These are phyloP conservation scores for Kodamaea nitidulidarum DNA, from an alignment of 805 yeast genomes.

Conservation along the genomic window DNA sequence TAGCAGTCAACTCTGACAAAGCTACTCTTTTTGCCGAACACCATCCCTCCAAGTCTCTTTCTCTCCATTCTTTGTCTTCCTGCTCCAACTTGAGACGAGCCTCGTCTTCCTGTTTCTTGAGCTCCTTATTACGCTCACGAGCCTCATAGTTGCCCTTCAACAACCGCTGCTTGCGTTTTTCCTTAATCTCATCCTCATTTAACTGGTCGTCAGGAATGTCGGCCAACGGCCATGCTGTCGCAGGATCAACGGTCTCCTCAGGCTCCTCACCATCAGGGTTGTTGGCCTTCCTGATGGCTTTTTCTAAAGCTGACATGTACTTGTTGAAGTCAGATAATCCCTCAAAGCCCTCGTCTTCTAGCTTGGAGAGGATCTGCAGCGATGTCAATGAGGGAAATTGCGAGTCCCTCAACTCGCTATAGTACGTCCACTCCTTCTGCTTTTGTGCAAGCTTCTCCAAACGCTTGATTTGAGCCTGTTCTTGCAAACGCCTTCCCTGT, in stretches of 20 bases:
- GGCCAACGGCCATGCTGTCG: conserved; percentile 62
- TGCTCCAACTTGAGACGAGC: conserved; percentile 55
- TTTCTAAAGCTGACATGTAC: conserved; percentile 61
- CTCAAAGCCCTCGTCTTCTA: conserved; percentile 73
- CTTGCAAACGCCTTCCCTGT: conserved; percentile 84
- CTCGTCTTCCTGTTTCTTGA: conserved; percentile 62
- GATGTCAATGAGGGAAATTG: conserved; percentile 45
- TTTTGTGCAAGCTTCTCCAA: conserved; percentile 75
- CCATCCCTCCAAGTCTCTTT: conserved; percentile 74
- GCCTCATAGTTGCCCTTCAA: conserved; percentile 88
- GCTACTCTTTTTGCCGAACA: conserved; percentile 61
- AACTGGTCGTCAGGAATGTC: conserved; percentile 84
- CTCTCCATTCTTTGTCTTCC: conserved; percentile 77
- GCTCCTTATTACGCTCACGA: conserved; percentile 73
- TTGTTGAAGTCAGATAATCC: conserved; percentile 68
- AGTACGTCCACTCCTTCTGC: conserved; percentile 76
- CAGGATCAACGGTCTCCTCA: conserved; percentile 41
- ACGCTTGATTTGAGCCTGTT: conserved; percentile 84
- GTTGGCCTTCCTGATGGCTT: conserved; percentile 66
- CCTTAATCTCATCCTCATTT: conserved; percentile 74
- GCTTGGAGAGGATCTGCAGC: conserved; percentile 49
- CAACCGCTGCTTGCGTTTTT: conserved; percentile 78
- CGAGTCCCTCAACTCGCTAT: conserved; percentile 51
- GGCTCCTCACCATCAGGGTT: conserved; percentile 47
- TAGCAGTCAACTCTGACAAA: conserved; percentile 55